Base-by-base conservation (phyloP, 768 basidiomycete species). In the Harrya chromipes region DNA sequence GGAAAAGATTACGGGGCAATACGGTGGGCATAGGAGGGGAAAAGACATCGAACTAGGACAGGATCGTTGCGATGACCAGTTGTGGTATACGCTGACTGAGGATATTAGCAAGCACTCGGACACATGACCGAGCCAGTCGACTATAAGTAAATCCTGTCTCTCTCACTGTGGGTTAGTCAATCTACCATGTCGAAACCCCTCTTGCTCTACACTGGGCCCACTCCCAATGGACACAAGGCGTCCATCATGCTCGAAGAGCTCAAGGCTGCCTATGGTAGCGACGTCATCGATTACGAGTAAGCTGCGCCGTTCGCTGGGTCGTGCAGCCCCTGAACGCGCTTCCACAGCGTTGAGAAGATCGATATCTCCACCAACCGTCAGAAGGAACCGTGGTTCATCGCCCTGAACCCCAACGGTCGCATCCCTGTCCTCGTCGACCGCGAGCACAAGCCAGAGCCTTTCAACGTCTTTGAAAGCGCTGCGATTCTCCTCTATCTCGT, bases 401-500 rank as follows among this genome's bases (percentile, higher is more conserved):
- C 80, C 36, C 60, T 85, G 56, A 88, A 87, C 64, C 86, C 84
- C 7, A 88, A 85, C 53, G 84, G 84, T 31, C 72, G 86, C 41
- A 89, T 90, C 46, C 87, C 88, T 5, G 75, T 77, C 23, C 68
- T 90, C 31, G 71, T 82, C 31, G 85, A 90, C 63, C 77, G 74
- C 47, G 69, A 73, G 20, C 78, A 81, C 53, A 44, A 60, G 21
- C 67, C 67, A 21, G 73, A 80, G 55, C 70, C 83, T 57, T 90
- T 90, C 60, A 56, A 57, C 6, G 79, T 90, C 34, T 90, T 90
- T 56, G 90, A 92, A 63, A 83, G 81, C 6, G 81, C 85, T 2
- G 90, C 91, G 11, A 92, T 95, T 52, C 68, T 93, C 45, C 68
- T 92, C n/a, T 94, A 89, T 63, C 80, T 95, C 44, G 76, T 76